A percentile compares a stretch with the other conserved stretches of the same genome.
Conservation (phyloP, 2,329 filamentous ascomycete species). For the Lachnellula arida region DNA sequence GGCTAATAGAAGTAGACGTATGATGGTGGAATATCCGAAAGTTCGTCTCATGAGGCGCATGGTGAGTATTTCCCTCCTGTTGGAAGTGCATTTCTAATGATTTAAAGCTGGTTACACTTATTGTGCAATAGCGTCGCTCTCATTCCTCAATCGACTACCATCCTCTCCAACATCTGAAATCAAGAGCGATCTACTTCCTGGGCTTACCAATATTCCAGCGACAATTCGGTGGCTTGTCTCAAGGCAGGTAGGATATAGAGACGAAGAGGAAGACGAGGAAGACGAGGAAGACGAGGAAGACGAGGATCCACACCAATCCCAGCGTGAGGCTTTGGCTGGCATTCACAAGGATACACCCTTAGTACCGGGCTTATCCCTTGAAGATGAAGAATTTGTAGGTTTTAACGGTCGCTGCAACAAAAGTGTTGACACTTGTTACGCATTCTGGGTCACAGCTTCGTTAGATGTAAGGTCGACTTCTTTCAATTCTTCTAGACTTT, state of each 20-base stretch:
- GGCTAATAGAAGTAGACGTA: constrained; percentile 25
- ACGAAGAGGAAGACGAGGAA: constrained; percentile 35
- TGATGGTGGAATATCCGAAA: constrained; percentile 32
- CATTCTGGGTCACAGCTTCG: constrained; percentile 81
- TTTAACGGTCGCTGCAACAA: constrained; percentile 93
- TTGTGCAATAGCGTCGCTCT: constrained; percentile 75
- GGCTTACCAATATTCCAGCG: constrained; percentile 32
- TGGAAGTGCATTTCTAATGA: constrained; percentile 12
- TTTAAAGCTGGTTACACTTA: constrained; percentile 78
- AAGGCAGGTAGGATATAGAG: constrained; percentile 58
- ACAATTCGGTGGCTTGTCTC: constrained; percentile 53
- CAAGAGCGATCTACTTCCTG: constrained; percentile 25
- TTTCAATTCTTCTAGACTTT: background rate
- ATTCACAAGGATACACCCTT: constrained; percentile 21
- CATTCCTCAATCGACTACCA: constrained; percentile 50
- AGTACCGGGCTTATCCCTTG: constrained; percentile 23
- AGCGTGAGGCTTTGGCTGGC: constrained; percentile 9
- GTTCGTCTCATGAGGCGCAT: constrained; percentile 31
- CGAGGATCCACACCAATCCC: constrained; percentile 13
- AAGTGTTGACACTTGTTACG: constrained; percentile 89
- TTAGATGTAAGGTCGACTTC: constrained; percentile 37
- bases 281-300: too few relatives aligned
- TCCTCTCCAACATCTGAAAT: constrained; percentile 8
- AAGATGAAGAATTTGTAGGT: constrained; percentile 49
- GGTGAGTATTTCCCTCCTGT: constrained; percentile 16